phyloP scores from a whole-genome alignment of 768 basidiomycete species.

The Daedaleopsis sinensis region DNA sequence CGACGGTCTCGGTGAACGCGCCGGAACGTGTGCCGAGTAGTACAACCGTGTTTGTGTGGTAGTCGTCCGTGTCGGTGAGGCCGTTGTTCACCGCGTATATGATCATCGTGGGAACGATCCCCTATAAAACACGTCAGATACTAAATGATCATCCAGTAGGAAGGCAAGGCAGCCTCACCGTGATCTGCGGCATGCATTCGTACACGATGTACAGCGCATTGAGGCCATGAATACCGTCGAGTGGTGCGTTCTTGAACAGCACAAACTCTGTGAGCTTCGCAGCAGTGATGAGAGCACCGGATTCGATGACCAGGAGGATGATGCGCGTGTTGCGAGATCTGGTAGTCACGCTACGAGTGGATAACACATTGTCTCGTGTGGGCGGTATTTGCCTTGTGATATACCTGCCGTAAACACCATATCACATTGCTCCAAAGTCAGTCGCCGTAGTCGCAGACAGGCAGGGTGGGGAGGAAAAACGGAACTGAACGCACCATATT shows the following conservation, averaged over 20 bases:
- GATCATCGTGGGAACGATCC: constrained; percentile 13
- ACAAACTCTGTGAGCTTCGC: constrained; percentile 18
- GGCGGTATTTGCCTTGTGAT: not conserved
- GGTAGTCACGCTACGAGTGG: not conserved
- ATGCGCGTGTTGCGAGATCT: constrained; percentile 3
- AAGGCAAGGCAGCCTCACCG: constrained; percentile 1
- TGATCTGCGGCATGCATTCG: constrained; percentile 21
- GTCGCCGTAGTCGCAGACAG: not conserved
- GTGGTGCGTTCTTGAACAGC: constrained; percentile 11
- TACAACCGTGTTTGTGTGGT: not conserved
- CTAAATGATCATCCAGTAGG: not conserved
- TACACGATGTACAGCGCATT: constrained; percentile 19
- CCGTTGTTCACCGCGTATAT: constrained; percentile 12
- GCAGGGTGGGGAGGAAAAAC: not conserved
- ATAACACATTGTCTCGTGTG: not conserved
- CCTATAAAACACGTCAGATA: not conserved
- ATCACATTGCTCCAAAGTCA: too few species aligned
- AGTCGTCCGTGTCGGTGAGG: not conserved
- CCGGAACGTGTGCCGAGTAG: too few species aligned
- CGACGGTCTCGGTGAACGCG: too few species aligned
- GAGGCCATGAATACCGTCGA: not conserved
- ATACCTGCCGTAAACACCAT: not conserved
- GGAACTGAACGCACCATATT: too few species aligned
- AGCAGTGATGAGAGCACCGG: constrained; percentile 12
- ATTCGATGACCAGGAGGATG: constrained; percentile 18